Evolutionary conservation across 345 rosid genomes (phyloP).

Genomic region (Ceriops zippeliana): DNA sequence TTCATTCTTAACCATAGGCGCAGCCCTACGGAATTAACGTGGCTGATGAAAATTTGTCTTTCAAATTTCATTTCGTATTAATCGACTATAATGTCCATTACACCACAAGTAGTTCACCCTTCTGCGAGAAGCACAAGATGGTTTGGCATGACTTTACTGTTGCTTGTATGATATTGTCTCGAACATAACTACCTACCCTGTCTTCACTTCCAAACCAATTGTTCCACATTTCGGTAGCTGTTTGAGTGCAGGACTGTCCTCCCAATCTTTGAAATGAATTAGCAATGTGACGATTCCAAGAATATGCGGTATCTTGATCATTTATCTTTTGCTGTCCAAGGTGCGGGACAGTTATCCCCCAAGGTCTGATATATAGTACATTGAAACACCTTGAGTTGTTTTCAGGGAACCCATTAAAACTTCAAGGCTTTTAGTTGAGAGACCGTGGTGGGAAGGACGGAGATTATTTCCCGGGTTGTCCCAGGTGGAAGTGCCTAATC

Average conservation of each 20-base stretch:
- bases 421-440: background rate
- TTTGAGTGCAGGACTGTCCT: too few species aligned
- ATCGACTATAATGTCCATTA: too few species aligned
- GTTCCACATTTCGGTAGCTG: background rate
- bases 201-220: background rate
- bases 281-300: slow-evolving; percentile 8
- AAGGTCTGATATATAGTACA: slow-evolving; percentile 12
- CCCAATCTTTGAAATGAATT: too few species aligned
- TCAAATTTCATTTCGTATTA: too few species aligned
- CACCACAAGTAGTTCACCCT: too few species aligned
- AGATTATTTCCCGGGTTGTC: background rate
- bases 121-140: too few species aligned
- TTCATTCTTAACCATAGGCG: too few species aligned
- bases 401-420: slow-evolving; percentile 9
- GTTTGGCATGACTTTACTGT: too few species aligned
- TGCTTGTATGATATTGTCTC: too few species aligned
- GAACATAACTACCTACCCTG: background rate
- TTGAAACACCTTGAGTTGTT: slow-evolving; percentile 13
- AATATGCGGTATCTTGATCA: slow-evolving; percentile 2
- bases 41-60: too few species aligned
- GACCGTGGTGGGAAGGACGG: background rate
- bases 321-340: too few species aligned
- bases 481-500: slow-evolving; percentile 30
- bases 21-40: too few species aligned
- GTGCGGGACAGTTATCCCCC: slow-evolving; percentile 1